These are phyloP conservation scores for Calonectria pteridis DNA, from an alignment of 2,329 filamentous ascomycete genomes.

Conservation along the genomic window DNA sequence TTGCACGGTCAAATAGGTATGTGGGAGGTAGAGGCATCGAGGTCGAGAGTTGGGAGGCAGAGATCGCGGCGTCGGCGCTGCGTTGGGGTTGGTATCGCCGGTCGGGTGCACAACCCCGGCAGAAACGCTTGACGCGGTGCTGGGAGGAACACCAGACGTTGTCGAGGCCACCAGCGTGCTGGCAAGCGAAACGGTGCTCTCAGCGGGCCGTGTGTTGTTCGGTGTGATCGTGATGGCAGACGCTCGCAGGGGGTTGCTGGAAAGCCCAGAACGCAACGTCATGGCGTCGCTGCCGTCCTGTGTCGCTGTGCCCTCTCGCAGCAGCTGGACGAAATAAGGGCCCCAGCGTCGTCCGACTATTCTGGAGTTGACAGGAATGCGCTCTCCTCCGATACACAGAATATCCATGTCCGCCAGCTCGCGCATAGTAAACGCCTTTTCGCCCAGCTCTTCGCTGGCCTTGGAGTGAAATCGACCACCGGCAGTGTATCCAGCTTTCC, in stretches of 20 bases:
- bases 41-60: constrained; percentile 77
- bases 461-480: constrained; percentile 82
- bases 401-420: constrained; percentile 98
- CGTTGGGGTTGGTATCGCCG: constrained; percentile 62
- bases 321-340: constrained; percentile 92
- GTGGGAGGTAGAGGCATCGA: constrained; percentile 90
- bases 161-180: constrained; percentile 59
- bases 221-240: constrained; percentile 90
- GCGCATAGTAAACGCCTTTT: constrained; percentile 81
- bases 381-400: constrained; percentile 88
- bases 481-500: constrained; percentile 74
- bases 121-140: constrained; percentile 59
- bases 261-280: constrained; percentile 76
- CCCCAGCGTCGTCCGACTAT: constrained; percentile 92
- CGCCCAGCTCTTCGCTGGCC: constrained; percentile 87
- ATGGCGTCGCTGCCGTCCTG: constrained; percentile 80
- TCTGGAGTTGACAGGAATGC: constrained; percentile 93
- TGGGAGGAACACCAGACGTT: constrained; percentile 53
- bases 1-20: constrained; percentile 90
- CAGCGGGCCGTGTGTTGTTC: constrained; percentile 65
- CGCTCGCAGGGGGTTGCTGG: constrained; percentile 73
- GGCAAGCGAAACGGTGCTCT: constrained; percentile 61
- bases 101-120: constrained; percentile 50
- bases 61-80: constrained; percentile 68
- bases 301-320: constrained; percentile 82